Percentiles rank a stretch among this genome's conserved stretches.
phyloP scores from a whole-genome alignment of 2,329 filamentous ascomycete genomes.

The Penicillium oxalicum region DNA sequence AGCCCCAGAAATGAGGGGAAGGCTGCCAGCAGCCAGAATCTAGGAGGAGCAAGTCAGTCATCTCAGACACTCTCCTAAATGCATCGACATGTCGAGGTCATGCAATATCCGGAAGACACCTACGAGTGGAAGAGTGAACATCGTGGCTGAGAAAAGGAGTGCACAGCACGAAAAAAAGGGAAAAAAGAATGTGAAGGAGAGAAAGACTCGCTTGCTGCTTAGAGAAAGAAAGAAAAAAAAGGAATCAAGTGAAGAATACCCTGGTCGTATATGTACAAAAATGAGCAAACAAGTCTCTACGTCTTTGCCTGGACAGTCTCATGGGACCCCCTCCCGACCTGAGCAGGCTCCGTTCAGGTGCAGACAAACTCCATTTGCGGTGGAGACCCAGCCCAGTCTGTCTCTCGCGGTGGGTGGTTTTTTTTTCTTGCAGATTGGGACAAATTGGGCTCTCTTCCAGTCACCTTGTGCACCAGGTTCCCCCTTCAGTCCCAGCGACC shows the following conservation, averaged over 20 bases:
- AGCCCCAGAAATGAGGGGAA: constrained; percentile 24
- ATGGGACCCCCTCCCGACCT: background rate
- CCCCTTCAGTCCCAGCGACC: background rate
- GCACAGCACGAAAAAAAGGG: constrained; percentile 14
- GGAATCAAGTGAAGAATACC: background rate
- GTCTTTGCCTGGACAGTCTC: background rate
- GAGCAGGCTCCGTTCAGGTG: background rate
- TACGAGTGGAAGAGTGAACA: constrained; percentile 16
- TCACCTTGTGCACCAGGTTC: background rate
- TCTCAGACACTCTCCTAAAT: too few relatives aligned
- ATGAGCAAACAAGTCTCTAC: too few relatives aligned
- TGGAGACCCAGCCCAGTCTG: background rate
- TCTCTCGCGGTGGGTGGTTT: background rate
- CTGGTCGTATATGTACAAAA: constrained; percentile 10
- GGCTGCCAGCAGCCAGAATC: constrained; percentile 29
- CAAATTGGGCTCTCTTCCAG: too few relatives aligned
- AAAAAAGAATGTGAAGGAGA: constrained; percentile 7
- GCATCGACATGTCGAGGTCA: too few relatives aligned
- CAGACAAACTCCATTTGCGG: background rate
- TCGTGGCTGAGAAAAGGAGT: constrained; percentile 14
- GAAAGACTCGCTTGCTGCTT: constrained; percentile 16
- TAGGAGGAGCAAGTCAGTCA: background rate
- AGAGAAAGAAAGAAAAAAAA: background rate
- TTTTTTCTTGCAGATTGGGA: too few relatives aligned
- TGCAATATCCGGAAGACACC: background rate